Conservation (phyloP, 2,329 filamentous ascomycete species). For the Colletotrichum sp. region DNA sequence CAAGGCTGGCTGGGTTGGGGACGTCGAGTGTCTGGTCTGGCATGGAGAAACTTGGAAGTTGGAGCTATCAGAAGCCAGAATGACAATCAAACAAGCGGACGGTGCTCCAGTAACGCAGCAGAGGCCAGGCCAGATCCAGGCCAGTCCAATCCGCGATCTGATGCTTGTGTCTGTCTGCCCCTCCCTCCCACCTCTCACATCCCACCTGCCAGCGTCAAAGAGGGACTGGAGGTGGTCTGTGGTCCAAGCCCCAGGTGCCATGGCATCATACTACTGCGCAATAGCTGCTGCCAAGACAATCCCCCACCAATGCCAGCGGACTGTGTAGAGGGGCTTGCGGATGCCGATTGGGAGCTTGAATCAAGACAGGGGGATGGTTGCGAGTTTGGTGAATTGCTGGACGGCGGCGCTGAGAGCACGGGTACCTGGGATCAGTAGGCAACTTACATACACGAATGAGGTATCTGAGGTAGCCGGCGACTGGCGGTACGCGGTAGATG, state of each 20-base stretch:
- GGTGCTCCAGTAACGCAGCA: background rate
- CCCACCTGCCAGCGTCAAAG: background rate
- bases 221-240: slow-evolving; percentile 1
- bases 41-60: background rate
- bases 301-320: slow-evolving; percentile 18
- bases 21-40: background rate
- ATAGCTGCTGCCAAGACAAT: slow-evolving; percentile 18
- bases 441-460: background rate
- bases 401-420: background rate
- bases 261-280: slow-evolving; percentile 22
- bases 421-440: background rate
- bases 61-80: slow-evolving; percentile 20
- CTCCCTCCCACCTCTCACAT: slow-evolving; percentile 3
- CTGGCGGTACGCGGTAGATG: slow-evolving; percentile 1
- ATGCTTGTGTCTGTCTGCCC: slow-evolving; percentile 9
- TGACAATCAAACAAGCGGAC: slow-evolving; percentile 6
- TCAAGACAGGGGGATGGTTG: slow-evolving; percentile 6
- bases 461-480: background rate
- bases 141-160: slow-evolving; percentile 14
- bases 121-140: background rate
- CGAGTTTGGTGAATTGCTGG: background rate
- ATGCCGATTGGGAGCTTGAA: slow-evolving; percentile 21
- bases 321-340: slow-evolving; percentile 14
- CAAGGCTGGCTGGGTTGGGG: slow-evolving; percentile 1
- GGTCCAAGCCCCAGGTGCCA: slow-evolving; percentile 17